Percentiles rank a stretch among this genome's conserved stretches.
These are phyloP conservation scores for Gnaphalium uliginosum DNA, from an alignment of 129 eudicot genomes.

Conservation along the genomic window DNA sequence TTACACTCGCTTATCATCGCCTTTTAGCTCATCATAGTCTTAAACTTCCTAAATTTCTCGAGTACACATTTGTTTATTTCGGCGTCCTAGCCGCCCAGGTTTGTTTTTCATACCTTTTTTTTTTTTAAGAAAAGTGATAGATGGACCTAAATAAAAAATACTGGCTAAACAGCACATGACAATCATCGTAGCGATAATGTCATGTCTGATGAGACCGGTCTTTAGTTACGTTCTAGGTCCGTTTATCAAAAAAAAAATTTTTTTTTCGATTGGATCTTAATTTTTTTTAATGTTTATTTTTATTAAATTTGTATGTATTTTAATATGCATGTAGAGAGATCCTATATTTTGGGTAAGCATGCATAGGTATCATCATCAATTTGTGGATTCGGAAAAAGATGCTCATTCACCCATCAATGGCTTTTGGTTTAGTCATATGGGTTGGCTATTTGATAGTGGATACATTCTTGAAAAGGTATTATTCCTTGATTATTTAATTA, in stretches of 20 bases:
- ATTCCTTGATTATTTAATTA: not conserved
- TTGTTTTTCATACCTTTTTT: not conserved
- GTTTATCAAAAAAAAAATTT: not conserved
- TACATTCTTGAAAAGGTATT: constrained; percentile 33
- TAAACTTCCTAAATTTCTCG: constrained; percentile 43
- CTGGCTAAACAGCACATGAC: not conserved
- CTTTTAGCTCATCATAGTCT: constrained; percentile 39
- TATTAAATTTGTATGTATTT: not conserved
- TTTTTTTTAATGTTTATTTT: not conserved
- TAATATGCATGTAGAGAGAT: constrained; percentile 39
- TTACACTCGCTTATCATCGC: constrained; percentile 42
- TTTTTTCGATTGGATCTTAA: not conserved
- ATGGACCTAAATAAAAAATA: not conserved
- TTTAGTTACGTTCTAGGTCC: too few species aligned
- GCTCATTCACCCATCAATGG: constrained; percentile 40
- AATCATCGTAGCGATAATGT: not conserved
- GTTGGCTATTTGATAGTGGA: constrained; percentile 39
- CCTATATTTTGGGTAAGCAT: constrained; percentile 64
- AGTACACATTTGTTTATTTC: constrained; percentile 37
- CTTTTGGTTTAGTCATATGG: constrained; percentile 60
- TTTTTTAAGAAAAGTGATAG: not conserved
- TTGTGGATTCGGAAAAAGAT: constrained; percentile 43
- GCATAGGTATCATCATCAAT: constrained; percentile 57
- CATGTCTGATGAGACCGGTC: not conserved
- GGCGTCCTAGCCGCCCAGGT: constrained; percentile 45